These are phyloP conservation scores for Heterobasidion annosum DNA, from an alignment of 1,284 basidiomycete genomes.

Conservation along the genomic window DNA sequence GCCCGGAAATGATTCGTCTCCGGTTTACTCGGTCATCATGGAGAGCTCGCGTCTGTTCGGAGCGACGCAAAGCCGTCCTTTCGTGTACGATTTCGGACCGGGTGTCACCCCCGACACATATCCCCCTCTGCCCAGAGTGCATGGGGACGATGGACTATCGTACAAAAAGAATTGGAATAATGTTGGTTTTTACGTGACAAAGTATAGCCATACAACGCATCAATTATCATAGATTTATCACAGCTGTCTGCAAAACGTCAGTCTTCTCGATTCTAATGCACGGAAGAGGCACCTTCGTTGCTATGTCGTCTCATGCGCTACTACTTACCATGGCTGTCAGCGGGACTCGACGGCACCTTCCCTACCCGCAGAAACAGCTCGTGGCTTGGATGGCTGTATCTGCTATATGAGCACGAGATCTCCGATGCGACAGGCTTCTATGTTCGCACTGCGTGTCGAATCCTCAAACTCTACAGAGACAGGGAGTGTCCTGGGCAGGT, in stretches of 20 bases:
- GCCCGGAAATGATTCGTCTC: slow-evolving; percentile 65
- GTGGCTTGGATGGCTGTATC: too few species aligned
- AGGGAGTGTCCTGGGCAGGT: too few species aligned
- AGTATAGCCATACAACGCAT: slow-evolving; percentile 14
- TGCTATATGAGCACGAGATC: too few species aligned
- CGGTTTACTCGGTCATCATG: slow-evolving; percentile 60
- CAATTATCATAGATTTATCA: slow-evolving; percentile 1
- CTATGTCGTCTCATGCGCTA: too few species aligned
- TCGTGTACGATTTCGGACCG: slow-evolving; percentile 70
- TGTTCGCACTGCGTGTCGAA: too few species aligned
- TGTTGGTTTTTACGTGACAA: slow-evolving; percentile 41
- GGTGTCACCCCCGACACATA: slow-evolving; percentile 48
- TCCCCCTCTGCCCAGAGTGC: slow-evolving; percentile 30
- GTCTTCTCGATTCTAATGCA: background rate
- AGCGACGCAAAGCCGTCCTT: slow-evolving; percentile 61
- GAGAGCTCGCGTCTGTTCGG: slow-evolving; percentile 72
- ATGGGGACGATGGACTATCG: slow-evolving; percentile 26
- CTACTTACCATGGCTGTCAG: too few species aligned
- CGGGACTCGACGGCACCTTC: too few species aligned
- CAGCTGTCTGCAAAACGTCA: too few species aligned
- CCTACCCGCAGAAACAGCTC: too few species aligned
- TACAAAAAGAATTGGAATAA: slow-evolving; percentile 28
- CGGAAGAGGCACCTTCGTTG: too few species aligned
- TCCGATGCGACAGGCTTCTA: too few species aligned
- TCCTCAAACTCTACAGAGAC: too few species aligned